Percentiles rank a stretch among this genome's conserved stretches.
Conservation (phyloP, 345 rosid species). For the Eucalyptus rudis region DNA sequence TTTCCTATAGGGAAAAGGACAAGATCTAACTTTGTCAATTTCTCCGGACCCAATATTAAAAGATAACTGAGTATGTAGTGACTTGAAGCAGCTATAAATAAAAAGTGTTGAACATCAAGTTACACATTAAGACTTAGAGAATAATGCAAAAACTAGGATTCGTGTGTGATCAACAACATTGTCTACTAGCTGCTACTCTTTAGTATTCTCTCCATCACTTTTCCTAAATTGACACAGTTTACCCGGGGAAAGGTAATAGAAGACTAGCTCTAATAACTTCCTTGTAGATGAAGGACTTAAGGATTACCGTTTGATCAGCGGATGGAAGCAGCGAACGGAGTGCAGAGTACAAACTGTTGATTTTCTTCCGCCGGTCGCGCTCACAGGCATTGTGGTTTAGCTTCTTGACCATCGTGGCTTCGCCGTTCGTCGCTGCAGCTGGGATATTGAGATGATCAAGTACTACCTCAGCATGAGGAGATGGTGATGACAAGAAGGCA, state of each 20-base stretch:
- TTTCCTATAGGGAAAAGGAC: slow-evolving; percentile 9
- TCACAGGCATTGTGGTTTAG: slow-evolving; percentile 70
- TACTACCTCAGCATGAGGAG: background rate
- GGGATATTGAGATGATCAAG: background rate
- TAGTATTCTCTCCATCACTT: background rate
- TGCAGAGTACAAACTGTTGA: slow-evolving; percentile 38
- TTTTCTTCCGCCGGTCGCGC: slow-evolving; percentile 46
- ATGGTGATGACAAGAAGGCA: background rate
- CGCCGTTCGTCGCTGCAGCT: background rate
- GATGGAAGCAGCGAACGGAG: slow-evolving; percentile 57
- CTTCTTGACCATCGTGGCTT: slow-evolving; percentile 23
- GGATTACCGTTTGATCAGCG: slow-evolving; percentile 27
- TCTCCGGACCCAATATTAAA: background rate
- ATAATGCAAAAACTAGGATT: background rate
- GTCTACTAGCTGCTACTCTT: background rate
- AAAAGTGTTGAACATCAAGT: background rate
- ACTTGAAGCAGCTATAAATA: background rate
- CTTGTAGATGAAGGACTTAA: background rate
- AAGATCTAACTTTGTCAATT: background rate
- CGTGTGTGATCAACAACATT: background rate
- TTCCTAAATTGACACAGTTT: background rate
- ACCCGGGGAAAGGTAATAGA: background rate
- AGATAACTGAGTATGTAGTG: background rate
- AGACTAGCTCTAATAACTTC: background rate
- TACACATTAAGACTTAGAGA: background rate